A percentile compares a stretch with the other conserved stretches of the same genome.
Conservation (phyloP, 2,329 filamentous ascomycete species). For the Knoxdaviesia proteae region DNA sequence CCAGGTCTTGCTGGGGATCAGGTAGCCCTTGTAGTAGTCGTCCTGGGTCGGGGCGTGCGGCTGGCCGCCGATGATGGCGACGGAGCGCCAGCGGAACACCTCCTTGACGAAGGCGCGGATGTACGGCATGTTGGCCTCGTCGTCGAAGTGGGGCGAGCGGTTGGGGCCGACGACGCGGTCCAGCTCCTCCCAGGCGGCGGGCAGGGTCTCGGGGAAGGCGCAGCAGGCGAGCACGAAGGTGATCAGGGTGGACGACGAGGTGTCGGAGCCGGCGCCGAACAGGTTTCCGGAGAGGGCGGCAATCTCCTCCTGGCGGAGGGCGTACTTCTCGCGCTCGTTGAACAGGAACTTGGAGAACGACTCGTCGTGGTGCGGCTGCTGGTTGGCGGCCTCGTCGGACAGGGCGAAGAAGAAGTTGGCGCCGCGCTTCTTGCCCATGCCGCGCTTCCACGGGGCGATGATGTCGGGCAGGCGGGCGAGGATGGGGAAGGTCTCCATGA, state of each 20-base stretch:
- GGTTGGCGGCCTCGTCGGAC: slow-evolving; percentile 25
- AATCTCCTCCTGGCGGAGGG: slow-evolving; percentile 21
- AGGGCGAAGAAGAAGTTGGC: slow-evolving; percentile 30
- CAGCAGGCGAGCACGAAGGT: slow-evolving; percentile 28
- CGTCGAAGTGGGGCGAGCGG: slow-evolving; percentile 25
- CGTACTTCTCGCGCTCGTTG: slow-evolving; percentile 22
- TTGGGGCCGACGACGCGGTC: slow-evolving; percentile 25
- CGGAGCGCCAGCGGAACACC: slow-evolving; percentile 31
- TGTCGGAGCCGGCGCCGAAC: slow-evolving; percentile 13
- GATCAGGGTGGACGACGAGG: slow-evolving; percentile 11
- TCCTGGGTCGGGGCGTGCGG: slow-evolving; percentile 27
- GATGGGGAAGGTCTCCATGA: slow-evolving; percentile 33
- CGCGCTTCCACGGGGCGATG: slow-evolving; percentile 28
- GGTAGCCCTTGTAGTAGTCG: slow-evolving; percentile 23
- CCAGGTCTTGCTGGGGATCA: slow-evolving; percentile 27
- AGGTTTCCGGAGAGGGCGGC: slow-evolving; percentile 24
- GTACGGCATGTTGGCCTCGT: slow-evolving; percentile 28
- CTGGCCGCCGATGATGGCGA: slow-evolving; percentile 27
- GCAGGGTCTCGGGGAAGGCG: slow-evolving; percentile 23
- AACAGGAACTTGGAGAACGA: slow-evolving; percentile 26
- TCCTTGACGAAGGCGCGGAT: slow-evolving; percentile 33
- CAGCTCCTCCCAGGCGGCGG: slow-evolving; percentile 26
- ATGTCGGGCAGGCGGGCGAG: slow-evolving; percentile 25
- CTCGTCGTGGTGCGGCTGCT: slow-evolving; percentile 14
- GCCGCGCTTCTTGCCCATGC: slow-evolving; percentile 22